Conservation (phyloP, 306 rosid genomes). For the Acacia acuminata region DNA sequence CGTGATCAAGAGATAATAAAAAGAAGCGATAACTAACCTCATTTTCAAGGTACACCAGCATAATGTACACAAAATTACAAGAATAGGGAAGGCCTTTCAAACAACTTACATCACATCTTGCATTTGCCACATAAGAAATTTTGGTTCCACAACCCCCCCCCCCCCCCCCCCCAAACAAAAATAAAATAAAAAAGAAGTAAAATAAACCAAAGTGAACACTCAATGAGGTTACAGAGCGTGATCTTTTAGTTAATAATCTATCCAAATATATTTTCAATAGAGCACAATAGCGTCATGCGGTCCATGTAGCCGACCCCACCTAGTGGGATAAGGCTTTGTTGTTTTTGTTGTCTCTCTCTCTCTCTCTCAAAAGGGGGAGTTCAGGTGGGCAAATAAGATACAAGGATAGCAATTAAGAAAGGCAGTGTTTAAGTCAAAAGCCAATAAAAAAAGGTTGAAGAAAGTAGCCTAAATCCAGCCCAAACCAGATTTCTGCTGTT, state of each 20-base stretch:
- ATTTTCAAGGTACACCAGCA: constrained; percentile 7
- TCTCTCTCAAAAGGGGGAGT: background rate
- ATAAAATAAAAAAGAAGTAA: no score
- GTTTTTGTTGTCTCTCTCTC: background rate
- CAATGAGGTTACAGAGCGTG: no score
- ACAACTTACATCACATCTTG: background rate
- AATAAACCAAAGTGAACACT: no score
- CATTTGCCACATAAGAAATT: background rate
- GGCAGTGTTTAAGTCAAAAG: background rate
- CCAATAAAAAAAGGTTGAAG: background rate
- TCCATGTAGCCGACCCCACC: no score
- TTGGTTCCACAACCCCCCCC: background rate
- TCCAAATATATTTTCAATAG: no score
- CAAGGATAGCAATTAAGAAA: background rate
- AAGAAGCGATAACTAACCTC: background rate
- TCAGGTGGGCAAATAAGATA: constrained; percentile 4
- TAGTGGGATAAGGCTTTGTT: no score
- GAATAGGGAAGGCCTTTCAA: background rate
- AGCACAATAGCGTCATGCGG: fast-evolving
- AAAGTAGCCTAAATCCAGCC: background rate
- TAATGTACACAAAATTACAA: constrained; percentile 9
- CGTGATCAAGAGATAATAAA: constrained; percentile 15
- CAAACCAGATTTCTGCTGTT: background rate
- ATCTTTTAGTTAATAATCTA: no score
- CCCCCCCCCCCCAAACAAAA: no score